Percentiles rank a stretch among this genome's conserved stretches.
phyloP scores from a whole-genome alignment of 805 yeast species.

The Wickerhamomyces tratensis region DNA sequence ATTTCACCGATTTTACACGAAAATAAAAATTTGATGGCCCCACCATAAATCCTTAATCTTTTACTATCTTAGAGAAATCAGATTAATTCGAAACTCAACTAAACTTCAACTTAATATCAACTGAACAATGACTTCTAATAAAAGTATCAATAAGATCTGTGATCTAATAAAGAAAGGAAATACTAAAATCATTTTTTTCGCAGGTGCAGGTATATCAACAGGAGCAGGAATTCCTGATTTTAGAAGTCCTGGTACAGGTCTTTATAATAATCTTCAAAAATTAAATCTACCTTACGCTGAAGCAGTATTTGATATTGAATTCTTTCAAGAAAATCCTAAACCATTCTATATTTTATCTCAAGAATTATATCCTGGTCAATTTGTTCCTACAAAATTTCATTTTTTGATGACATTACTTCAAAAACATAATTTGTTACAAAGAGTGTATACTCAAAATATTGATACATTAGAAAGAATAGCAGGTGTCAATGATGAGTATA shows the following conservation, averaged over 20 bases:
- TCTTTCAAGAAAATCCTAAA: conserved; percentile 61
- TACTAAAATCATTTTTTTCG: conserved; percentile 49
- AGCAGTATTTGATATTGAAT: conserved; percentile 89
- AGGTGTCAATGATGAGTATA: conserved; percentile 51
- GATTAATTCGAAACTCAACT: too few relatives aligned
- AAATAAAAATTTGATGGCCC: too few relatives aligned
- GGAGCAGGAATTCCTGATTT: conserved; percentile 94
- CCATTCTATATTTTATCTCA: conserved; percentile 81
- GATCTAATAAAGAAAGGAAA: conserved; percentile 10
- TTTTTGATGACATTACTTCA: conserved; percentile 58
- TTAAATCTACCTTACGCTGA: conserved; percentile 85
- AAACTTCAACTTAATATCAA: too few relatives aligned
- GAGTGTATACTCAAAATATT: conserved; percentile 88
- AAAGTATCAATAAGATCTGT: conserved; percentile 7
- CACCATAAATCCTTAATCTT: too few relatives aligned
- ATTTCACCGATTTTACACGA: too few relatives aligned
- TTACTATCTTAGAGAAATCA: too few relatives aligned
- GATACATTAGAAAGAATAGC: conserved; percentile 87
- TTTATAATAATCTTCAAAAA: conserved; percentile 69
- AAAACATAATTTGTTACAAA: conserved; percentile 46
- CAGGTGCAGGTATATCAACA: conserved; percentile 94
- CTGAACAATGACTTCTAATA: conserved; percentile 1
- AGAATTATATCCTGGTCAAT: conserved; percentile 84
- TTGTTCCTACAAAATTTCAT: conserved; percentile 77
- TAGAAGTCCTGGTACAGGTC: conserved; percentile 82